Conservation (phyloP, 2,329 filamentous ascomycete genomes). For the Xylaria sp. region DNA sequence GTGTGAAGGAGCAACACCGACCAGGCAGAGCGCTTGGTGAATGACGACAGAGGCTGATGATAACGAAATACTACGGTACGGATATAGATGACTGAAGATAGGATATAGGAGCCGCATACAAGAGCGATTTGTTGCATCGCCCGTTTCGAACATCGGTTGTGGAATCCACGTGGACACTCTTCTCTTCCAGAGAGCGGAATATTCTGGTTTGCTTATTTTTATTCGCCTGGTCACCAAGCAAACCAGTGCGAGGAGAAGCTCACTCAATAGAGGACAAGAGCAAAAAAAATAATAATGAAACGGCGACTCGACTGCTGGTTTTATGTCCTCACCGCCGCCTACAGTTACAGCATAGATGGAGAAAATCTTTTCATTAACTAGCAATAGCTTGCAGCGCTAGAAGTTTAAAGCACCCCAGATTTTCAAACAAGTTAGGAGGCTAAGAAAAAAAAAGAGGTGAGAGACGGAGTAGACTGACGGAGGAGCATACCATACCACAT, state of each 20-base stretch:
- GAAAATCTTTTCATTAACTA: constrained; percentile 17
- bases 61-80: neutral
- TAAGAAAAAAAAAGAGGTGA: neutral
- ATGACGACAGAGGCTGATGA: constrained; percentile 17
- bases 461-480: neutral
- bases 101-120: constrained; percentile 34
- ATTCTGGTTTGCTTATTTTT: constrained; percentile 1
- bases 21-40: constrained; percentile 19
- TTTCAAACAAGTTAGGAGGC: constrained; percentile 17
- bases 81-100: neutral
- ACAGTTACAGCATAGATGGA: constrained; percentile 1
- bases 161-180: neutral
- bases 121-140: constrained; percentile 19
- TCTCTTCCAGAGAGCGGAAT: neutral
- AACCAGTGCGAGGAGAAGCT: neutral
- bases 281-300: neutral
- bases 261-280: neutral
- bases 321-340: constrained; percentile 11
- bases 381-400: constrained; percentile 16
- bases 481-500: too few species aligned
- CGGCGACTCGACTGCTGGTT: constrained; percentile 1
- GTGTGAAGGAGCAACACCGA: constrained; percentile 14
- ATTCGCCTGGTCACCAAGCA: constrained; percentile 3
- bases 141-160: constrained; percentile 1
- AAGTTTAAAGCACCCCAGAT: constrained; percentile 30